Evolutionary conservation across 805 yeast genomes (phyloP), one percentile per base, ranked within the genome.

Genomic region (Wickerhamiella siamensis): DNA sequence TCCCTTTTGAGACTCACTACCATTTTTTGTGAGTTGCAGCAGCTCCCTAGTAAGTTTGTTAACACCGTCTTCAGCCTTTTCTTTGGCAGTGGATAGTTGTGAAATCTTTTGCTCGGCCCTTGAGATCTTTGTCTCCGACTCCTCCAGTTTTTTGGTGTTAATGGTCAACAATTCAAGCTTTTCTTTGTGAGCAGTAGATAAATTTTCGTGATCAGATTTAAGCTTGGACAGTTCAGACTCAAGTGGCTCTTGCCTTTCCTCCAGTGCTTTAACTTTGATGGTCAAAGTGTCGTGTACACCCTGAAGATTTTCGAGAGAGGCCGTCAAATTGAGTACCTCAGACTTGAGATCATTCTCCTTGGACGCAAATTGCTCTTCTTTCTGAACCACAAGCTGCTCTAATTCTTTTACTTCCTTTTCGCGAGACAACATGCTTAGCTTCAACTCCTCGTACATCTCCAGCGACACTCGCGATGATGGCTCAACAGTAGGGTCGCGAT

Each of bases 31-130:
- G 34, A 84, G 63, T 38, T 71, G 71, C 58, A 83, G 72, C 24
- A 87, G 63, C 48, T 87, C 97, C 32, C 88, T 66, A 42, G 79
- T 80, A 94, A 87, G 82, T 51, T 84, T 86, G 55, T 86, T 86
- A 40, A 87, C 78, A 3, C 94, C 96, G 45, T 75, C 78, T 52
- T 87, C 95, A 1, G 88, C 81, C 48, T 72, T 77, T 20, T 67
- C 66, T 50, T 75, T 79, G 10, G 69, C 71, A 6, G 56, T 58
- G 35, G 62, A 66, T 5, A 62, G 42, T 2, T 54, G 45, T 3
- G 54, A 54, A 14, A 69, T 50, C 44, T 65, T 65, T 2, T 45
- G 44, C 33, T 59, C 58, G 15, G 69, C 48, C 15, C 54, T 52
- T 26, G 58, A 59, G 15, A 52, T 47, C 16, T 55, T 50, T 35